Conservation (phyloP, 129 eudicot genomes). For the Chrysanthemum makinoi region DNA sequence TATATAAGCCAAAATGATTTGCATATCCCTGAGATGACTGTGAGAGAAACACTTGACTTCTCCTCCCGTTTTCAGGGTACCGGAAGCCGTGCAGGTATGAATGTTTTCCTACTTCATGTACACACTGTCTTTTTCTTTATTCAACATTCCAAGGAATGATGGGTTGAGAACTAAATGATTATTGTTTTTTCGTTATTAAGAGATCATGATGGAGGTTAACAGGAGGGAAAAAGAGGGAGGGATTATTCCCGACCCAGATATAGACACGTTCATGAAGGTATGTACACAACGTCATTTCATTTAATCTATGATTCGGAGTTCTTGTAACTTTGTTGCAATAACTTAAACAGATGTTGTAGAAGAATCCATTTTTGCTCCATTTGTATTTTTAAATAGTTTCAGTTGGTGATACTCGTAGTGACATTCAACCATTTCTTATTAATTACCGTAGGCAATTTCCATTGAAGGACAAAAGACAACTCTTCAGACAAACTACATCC, state of each 20-base stretch:
- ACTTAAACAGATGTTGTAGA: background rate
- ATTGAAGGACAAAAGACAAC: slow-evolving; percentile 47
- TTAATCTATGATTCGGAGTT: no score
- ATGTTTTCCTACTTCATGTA: background rate
- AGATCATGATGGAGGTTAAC: slow-evolving; percentile 47
- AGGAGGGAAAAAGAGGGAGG: slow-evolving; percentile 52
- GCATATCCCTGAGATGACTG: slow-evolving; percentile 52
- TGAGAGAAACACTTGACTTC: slow-evolving; percentile 55
- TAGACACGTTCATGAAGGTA: slow-evolving; percentile 61
- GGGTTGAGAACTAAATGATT: slow-evolving; percentile 12
- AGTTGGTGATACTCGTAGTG: background rate
- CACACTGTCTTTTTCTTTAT: background rate
- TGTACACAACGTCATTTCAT: no score
- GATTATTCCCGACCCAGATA: slow-evolving; percentile 49
- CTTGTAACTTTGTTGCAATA: background rate
- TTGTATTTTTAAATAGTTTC: background rate
- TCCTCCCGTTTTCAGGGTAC: slow-evolving; percentile 52
- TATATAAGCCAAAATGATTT: slow-evolving; percentile 48
- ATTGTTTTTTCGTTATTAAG: slow-evolving; percentile 10
- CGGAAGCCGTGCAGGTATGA: slow-evolving; percentile 45
- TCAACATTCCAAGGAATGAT: background rate
- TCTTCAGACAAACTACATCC: slow-evolving; percentile 57
- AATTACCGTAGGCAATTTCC: slow-evolving; percentile 42
- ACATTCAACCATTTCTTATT: background rate
- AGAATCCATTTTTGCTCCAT: background rate